Evolutionary conservation across 139 green algal species (phyloP), one percentile per base, ranked within the genome.

Genomic region (Tetraselmis chui): DNA sequence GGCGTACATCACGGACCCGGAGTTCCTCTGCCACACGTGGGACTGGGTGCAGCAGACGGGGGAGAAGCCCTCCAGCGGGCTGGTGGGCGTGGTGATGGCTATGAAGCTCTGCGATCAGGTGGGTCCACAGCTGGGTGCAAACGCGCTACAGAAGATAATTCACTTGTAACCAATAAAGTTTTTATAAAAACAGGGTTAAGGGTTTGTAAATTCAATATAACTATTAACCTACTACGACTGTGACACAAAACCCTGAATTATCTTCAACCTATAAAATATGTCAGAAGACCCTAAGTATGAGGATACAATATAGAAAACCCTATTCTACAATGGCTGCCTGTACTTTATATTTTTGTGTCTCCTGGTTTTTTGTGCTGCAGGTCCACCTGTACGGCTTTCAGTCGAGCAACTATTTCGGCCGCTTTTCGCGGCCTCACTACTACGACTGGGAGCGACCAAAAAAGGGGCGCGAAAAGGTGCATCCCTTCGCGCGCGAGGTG

Each of bases 381-480:
- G 30, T 58, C 11, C 45, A 67, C 45, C 45, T 80, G 77, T 80
- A 29, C 58, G 77, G 29, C 77, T 78, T 83, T 59, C 67, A 67
- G 84, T 83, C 32, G 24, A 59, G 31, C 75, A 84, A 85, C 76
- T 87, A 87, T 76, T 87, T 87, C 74, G 31, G 28, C 22, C 75
- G 29, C 29, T 76, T 29, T 28, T 79, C 76, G 23, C 79, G 84
- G 59, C 84, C 84, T 32, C 84, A 87, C 80, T 87, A 87, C 78
- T 87, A 87, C 80, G 81, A 87, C 75, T 87, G 84, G 84, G 84
- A 87, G 84, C 81, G 84, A 28, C 84, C 84, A 27, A 80, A 83
- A 5, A 84, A 84, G 58, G 84, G 84, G 31, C 23, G 79, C 28
- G 83, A 83, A 74, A 80, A 78, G 29, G 83, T 85, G n/a, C 82